Evolutionary conservation across 768 basidiomycete species (phyloP), one percentile per base, ranked within the genome.

Genomic region (Trametopsis cervina): DNA sequence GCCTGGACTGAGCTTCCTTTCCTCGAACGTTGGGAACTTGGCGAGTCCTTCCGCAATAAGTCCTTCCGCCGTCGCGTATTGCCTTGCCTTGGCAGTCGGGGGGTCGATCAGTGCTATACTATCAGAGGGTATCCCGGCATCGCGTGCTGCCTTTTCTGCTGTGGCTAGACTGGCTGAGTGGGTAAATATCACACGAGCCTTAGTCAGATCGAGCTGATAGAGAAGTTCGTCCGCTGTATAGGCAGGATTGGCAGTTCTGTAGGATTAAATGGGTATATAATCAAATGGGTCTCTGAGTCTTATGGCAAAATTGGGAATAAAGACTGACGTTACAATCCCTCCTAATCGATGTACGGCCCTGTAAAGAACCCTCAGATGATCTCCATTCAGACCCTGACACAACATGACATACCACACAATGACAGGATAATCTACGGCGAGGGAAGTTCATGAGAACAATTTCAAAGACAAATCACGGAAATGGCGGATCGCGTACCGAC

Each of bases 311-410:
- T 9, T 2, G n/a, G 4, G n/a, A n/a, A n/a, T 3, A 39, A 26
- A 6, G 23, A 48, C 77, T 51, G 57, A 80, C 78, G 78, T 78
- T 47, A 81, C 69, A 33, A 78, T 69, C 9, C 69, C 79, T 10
- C 80, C 80, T 13, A 82, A 67, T 49, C 71, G 67, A 54, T 83
- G 81, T 6, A 67, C 64, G 2, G 80, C 80, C 71, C 61, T 63
- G 44, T 13, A 33, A 40, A 3, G 27, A 17, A 43, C 18, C 24
- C 12, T 24, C 18, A 12, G 47, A 33, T 33, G 29, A 7, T 15
- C 7, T 7, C 29, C 15, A 33, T 44, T 39, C 7, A 22, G 18
- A 17, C 11, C 13, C 12, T 1, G 25, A n/a, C 36, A 22, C 33
- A 36, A 35, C 11, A 25, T 33, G n/a, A 39, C 58, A 18, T 48